Percentiles rank a stretch among this genome's conserved stretches.
phyloP scores from a whole-genome alignment of 345 rosid species.

The Pelargonium nanum region DNA sequence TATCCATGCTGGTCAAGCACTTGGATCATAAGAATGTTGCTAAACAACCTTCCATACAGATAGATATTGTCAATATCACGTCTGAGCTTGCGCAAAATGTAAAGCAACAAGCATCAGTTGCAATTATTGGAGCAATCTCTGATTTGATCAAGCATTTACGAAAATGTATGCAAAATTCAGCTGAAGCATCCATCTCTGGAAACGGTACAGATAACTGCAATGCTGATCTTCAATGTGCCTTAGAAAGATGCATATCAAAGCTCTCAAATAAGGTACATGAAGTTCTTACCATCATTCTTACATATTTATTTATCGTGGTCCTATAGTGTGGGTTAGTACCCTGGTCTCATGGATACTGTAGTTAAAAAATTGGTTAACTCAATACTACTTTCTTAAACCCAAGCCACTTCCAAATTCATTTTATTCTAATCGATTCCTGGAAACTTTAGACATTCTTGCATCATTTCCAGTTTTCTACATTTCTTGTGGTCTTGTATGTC shows the following conservation, averaged over 20 bases:
- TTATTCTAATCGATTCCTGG: too few species aligned
- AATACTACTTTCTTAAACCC: too few species aligned
- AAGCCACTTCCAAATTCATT: too few species aligned
- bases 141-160: slow-evolving; percentile 76
- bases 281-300: background rate
- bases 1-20: slow-evolving; percentile 77
- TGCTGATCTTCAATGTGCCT: slow-evolving; percentile 50
- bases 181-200: slow-evolving; percentile 36
- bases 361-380: too few species aligned
- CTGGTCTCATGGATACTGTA: too few species aligned
- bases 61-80: slow-evolving; percentile 50
- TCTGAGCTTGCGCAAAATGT: slow-evolving; percentile 48
- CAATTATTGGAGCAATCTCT: slow-evolving; percentile 48
- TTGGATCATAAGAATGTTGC: slow-evolving; percentile 76
- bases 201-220: slow-evolving; percentile 26
- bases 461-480: too few species aligned
- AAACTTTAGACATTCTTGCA: too few species aligned
- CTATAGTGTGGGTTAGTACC: too few species aligned
- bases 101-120: slow-evolving; percentile 52
- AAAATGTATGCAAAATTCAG: slow-evolving; percentile 63
- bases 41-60: slow-evolving; percentile 49
- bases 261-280: slow-evolving; percentile 62
- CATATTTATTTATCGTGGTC: too few species aligned
- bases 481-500: too few species aligned
- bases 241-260: slow-evolving; percentile 68